These are phyloP conservation scores for Uromyces viciae-fabae DNA, from an alignment of 1,284 basidiomycete genomes.

Conservation along the genomic window DNA sequence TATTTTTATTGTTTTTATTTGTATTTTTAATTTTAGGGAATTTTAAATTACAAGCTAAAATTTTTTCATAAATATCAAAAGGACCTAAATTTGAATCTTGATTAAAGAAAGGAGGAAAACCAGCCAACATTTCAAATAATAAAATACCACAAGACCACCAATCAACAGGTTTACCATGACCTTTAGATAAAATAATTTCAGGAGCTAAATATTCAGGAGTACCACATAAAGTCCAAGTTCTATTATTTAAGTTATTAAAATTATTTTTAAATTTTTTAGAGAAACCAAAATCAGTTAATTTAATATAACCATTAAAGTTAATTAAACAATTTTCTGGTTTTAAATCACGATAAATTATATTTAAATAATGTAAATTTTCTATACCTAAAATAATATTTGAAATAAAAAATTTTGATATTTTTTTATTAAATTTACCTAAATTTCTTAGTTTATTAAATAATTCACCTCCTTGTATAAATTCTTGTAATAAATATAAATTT, in stretches of 20 bases:
- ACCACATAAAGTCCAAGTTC: conserved; percentile 95
- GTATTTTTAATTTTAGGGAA: conserved; percentile 49
- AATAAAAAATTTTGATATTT: too few relatives aligned
- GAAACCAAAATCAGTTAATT: conserved; percentile 61
- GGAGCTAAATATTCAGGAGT: conserved; percentile 79
- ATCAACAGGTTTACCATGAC: conserved; percentile 60
- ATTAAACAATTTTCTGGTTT: too few relatives aligned
- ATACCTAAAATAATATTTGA: too few relatives aligned
- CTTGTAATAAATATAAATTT: conserved; percentile 61
- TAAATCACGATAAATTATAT: too few relatives aligned
- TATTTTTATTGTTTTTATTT: too few relatives aligned
- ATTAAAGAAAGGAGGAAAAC: conserved; percentile 46
- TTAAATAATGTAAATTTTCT: too few relatives aligned
- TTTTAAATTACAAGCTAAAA: conserved; percentile 49
- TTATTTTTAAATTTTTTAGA: conserved; percentile 58
- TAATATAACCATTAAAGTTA: too few relatives aligned
- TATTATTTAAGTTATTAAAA: conserved; percentile 60
- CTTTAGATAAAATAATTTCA: conserved; percentile 62
- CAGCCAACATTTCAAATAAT: conserved; percentile 58
- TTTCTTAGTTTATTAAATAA: conserved; percentile 59
- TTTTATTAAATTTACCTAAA: conserved; percentile 57
- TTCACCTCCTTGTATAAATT: conserved; percentile 60
- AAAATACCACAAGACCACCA: conserved; percentile 61
- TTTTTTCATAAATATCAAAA: conserved; percentile 52
- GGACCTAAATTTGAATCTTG: conserved; percentile 26